Evolutionary conservation across 805 yeast genomes (phyloP).

Genomic region (Lipomyces yamadae): DNA sequence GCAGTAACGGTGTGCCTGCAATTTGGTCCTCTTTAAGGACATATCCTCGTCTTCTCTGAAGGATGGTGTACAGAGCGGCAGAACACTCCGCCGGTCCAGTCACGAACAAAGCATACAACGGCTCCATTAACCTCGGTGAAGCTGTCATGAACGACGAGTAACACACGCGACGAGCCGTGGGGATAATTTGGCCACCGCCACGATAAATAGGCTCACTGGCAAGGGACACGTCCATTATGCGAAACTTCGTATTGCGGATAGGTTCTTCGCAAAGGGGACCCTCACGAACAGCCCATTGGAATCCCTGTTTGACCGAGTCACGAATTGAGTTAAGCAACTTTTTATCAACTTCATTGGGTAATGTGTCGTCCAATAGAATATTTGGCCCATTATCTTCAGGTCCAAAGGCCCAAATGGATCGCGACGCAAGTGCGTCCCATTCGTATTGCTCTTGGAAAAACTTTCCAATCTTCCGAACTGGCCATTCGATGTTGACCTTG

Average conservation of each 20-base stretch:
- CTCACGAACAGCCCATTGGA: constrained; percentile 77
- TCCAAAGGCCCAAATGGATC: constrained; percentile 81
- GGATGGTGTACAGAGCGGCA: constrained; percentile 54
- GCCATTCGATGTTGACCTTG: constrained; percentile 45
- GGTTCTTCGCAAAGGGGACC: constrained; percentile 95
- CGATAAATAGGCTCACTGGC: constrained; percentile 56
- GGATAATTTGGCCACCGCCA: constrained; percentile 69
- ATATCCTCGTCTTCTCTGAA: constrained; percentile 74
- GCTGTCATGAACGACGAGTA: constrained; percentile 80
- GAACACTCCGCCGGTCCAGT: constrained; percentile 59
- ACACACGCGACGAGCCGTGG: constrained; percentile 83
- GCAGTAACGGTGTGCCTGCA: constrained; percentile 72
- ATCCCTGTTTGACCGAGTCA: constrained; percentile 72
- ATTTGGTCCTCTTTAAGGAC: constrained; percentile 57
- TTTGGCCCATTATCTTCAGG: constrained; percentile 62
- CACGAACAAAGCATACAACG: constrained; percentile 66
- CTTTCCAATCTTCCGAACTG: constrained; percentile 56
- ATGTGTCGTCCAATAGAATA: constrained; percentile 68
- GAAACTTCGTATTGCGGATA: constrained; percentile 69
- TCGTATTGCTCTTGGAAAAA: constrained; percentile 60
- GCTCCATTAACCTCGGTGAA: constrained; percentile 79
- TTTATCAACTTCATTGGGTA: constrained; percentile 72
- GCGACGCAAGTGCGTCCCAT: constrained; percentile 84
- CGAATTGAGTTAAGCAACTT: constrained; percentile 52
- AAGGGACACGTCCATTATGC: constrained; percentile 64